Evolutionary conservation across 2,329 filamentous ascomycete species (phyloP), one percentile per base, ranked within the genome.

Genomic region (Plenodomus lindquistii): DNA sequence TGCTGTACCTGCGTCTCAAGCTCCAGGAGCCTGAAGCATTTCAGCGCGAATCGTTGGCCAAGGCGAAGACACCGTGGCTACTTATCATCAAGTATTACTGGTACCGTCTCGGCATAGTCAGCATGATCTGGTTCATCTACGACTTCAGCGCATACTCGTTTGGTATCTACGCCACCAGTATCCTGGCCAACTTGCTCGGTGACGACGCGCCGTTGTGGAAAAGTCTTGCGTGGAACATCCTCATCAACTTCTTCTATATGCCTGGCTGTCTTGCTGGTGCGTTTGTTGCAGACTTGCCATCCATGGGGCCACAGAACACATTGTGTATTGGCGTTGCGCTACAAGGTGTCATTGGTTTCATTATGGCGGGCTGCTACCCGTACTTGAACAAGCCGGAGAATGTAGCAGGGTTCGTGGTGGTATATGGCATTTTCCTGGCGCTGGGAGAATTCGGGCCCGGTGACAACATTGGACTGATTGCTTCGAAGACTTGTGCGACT

Each of bases 161-260:
- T 68, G 82, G 87, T 43, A 90, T 96, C 63, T 97, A 94, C 75
- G 89, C 88, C 0, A 86, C 86, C 1, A 81, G 85, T 1, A 93
- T 96, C 62, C 75, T 95, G 0, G 70, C 76, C 34, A 85, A 83
- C 50, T 81, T 90, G 21, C 84, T 87, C 36, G 82, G 83, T 9
- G 65, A 77, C 0, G 61, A 69, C 4, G 78, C 83, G 0, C 81
- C 86, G 0, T 76, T 96, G 1, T 93, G 89, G 65, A 88, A 87
- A 54, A 76, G 85, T 10, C 92, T 96, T 52, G 92, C 91, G 35
- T 96, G 91, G 91, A 91, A 90, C 67, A 91, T 88, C 0, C 81
- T 96, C 36, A 85, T 95, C 76, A 96, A 94, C 70, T 76, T 91
- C 54, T 96, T 96, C 72, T 95, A 95, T 72, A 81, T 96, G 40